phyloP scores from a whole-genome alignment of 75 land plant genomes.

The Chamaecyparis obtusa region DNA sequence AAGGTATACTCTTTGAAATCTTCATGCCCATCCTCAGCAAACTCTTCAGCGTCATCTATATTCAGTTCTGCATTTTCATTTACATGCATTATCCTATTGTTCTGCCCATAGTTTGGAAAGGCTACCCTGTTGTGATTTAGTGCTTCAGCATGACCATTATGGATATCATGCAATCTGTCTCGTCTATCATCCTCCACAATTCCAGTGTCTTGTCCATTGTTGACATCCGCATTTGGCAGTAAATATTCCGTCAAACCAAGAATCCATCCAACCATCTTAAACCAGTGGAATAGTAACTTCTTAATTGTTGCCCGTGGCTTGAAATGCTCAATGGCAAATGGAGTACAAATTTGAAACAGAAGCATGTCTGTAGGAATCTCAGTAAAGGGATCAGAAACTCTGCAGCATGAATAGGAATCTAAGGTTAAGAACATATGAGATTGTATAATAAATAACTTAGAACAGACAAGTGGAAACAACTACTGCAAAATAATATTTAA shows the following conservation, averaged over 20 bases:
- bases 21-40: slow-evolving; percentile 57
- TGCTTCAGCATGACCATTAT: slow-evolving; percentile 18
- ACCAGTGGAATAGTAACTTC: slow-evolving; percentile 79
- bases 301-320: slow-evolving; percentile 79
- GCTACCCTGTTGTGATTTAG: slow-evolving; percentile 24
- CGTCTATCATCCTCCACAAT: slow-evolving; percentile 44
- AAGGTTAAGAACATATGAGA: background rate
- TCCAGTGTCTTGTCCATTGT: slow-evolving; percentile 44
- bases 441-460: slow-evolving; percentile 3
- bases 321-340: slow-evolving; percentile 93
- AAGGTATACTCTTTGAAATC: slow-evolving; percentile 69
- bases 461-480: background rate
- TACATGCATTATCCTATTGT: slow-evolving; percentile 11
- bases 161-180: slow-evolving; percentile 32
- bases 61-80: background rate
- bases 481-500: background rate
- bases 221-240: slow-evolving; percentile 74
- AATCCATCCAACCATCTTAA: slow-evolving; percentile 85
- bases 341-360: slow-evolving; percentile 88
- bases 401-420: slow-evolving; percentile 19
- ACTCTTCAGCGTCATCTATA: slow-evolving; percentile 31
- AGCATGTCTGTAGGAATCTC: slow-evolving; percentile 97
- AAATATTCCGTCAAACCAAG: slow-evolving; percentile 82
- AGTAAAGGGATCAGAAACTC: slow-evolving; percentile 94
- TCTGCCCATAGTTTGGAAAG: slow-evolving; percentile 21